A percentile compares a stretch with the other conserved stretches of the same genome.
Evolutionary conservation across 2,329 filamentous ascomycete species (phyloP).

Genomic region (Colletotrichum kahawae): DNA sequence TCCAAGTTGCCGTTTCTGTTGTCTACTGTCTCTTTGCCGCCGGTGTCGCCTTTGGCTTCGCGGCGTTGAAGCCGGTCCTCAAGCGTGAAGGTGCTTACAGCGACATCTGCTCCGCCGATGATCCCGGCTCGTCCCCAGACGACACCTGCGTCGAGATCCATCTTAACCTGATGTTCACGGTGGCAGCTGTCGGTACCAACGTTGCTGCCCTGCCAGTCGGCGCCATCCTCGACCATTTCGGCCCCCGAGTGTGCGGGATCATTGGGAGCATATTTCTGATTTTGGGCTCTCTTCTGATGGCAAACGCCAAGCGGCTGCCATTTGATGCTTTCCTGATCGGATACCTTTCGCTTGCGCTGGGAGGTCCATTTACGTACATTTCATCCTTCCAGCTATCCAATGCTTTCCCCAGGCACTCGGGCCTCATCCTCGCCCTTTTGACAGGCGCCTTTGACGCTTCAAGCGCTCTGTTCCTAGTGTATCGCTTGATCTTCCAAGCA

Average conservation of each 20-base stretch:
- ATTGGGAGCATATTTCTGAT: constrained; percentile 73
- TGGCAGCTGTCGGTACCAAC: constrained; percentile 87
- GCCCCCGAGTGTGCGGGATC: constrained; percentile 77
- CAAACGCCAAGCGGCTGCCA: constrained; percentile 65
- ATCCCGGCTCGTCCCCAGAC: constrained; percentile 25
- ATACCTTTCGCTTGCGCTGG: constrained; percentile 78
- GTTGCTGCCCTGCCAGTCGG: constrained; percentile 86
- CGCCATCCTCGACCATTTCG: constrained; percentile 82
- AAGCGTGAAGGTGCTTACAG: constrained; percentile 75
- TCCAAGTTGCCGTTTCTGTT: constrained; percentile 42
- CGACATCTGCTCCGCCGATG: constrained; percentile 57
- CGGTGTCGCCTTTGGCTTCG: constrained; percentile 84
- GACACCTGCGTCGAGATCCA: constrained; percentile 60
- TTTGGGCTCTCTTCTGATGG: constrained; percentile 74
- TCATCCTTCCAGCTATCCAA: constrained; percentile 86
- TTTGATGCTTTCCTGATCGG: constrained; percentile 79
- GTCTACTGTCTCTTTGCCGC: constrained; percentile 48
- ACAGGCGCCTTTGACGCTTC: constrained; percentile 86
- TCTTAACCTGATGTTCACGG: constrained; percentile 91
- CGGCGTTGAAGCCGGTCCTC: constrained; percentile 81
- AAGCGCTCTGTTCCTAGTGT: constrained; percentile 77
- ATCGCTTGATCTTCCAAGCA: constrained; percentile 72
- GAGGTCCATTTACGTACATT: constrained; percentile 83
- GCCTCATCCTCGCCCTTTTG: constrained; percentile 78
- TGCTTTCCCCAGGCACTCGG: constrained; percentile 77